A percentile compares a stretch with the other conserved stretches of the same genome.
phyloP scores from a whole-genome alignment of 169 alveolate genomes.

The Theileria equi region DNA sequence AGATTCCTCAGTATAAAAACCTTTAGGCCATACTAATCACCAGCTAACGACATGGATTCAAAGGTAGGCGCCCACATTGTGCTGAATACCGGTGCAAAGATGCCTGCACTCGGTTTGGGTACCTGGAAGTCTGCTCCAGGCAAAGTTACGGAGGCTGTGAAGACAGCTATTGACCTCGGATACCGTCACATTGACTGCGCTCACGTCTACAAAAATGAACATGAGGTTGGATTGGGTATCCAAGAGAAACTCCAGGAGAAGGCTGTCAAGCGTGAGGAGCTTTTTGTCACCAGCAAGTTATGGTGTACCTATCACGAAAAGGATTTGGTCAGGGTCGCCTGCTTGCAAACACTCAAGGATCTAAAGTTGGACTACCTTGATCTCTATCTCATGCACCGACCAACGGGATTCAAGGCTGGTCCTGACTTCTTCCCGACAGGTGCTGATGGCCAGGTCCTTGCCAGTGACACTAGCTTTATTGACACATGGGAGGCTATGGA shows the following conservation, averaged over 20 bases:
- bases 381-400: conserved; percentile 62
- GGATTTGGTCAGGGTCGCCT: conserved; percentile 39
- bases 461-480: neutral
- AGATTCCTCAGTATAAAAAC: no score
- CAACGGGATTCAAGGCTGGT: conserved; percentile 11
- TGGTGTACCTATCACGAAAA: no score
- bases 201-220: conserved; percentile 32
- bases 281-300: conserved; percentile 44
- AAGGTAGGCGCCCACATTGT: no score
- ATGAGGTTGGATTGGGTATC: conserved; percentile 45
- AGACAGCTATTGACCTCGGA: conserved; percentile 24
- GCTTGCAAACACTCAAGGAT: conserved; percentile 35
- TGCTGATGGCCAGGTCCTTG: neutral
- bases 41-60: no score
- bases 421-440: neutral
- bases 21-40: no score
- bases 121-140: conserved; percentile 21
- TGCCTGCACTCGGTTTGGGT: conserved; percentile 46
- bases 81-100: no score
- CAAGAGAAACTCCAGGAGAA: conserved; percentile 7
- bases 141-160: conserved; percentile 12
- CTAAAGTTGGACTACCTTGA: conserved; percentile 50
- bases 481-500: conserved; percentile 49
- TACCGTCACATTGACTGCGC: conserved; percentile 52
- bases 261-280: conserved; percentile 55